Base-by-base conservation (phyloP, 2,329 filamentous ascomycete species). In the Alternaria brassicicola region DNA sequence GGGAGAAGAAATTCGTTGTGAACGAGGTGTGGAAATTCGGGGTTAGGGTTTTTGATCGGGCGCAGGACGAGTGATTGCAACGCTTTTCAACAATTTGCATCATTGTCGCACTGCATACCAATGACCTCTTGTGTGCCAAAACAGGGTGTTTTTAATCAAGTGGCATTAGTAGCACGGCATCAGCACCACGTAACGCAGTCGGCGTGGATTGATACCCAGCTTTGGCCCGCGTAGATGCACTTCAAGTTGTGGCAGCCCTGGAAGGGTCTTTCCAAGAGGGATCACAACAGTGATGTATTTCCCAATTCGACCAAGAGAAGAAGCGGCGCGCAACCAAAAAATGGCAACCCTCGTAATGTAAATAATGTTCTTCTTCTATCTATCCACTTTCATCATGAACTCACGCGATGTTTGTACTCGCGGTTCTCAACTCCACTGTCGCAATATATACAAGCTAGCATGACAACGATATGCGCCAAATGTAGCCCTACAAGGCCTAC, bases 21-120 rank as follows among this genome's bases (percentile, higher is more conserved):
- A 88, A 91, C 59, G 85, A 91, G 76, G 89, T 92, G 19, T 93
- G 89, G 90, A 93, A 93, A 78, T 92, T 92, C 80, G 90, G 90
- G 6, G 48, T 61, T 9, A 76, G 67, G 62, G 71, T 76, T 7
- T 75, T 72, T 55, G 70, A 69, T 12, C 61, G 52, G 33, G 49
- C 33, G 15, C 2, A 30, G 25, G 23, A 25, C 6, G 33, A 28
- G 41, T 61, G 38, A 61, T 47, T 17, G 15, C 13, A 47, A 33
- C 30, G n/a, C 19, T 15, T 15, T 33, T 23, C 15, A 17, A 21
- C 21, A 21, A 19, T 1, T 31, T 3, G 26, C n/a, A 45, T 7
- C 1, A 4, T 15, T 5, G 19, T 4, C 1, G 12, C n/a, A 15
- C 23, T 21, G 17, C 23, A 33, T 46, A 13, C 13, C 31, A 6